These are phyloP conservation scores for Zangia roseola DNA, from an alignment of 768 basidiomycete genomes.

Conservation along the genomic window DNA sequence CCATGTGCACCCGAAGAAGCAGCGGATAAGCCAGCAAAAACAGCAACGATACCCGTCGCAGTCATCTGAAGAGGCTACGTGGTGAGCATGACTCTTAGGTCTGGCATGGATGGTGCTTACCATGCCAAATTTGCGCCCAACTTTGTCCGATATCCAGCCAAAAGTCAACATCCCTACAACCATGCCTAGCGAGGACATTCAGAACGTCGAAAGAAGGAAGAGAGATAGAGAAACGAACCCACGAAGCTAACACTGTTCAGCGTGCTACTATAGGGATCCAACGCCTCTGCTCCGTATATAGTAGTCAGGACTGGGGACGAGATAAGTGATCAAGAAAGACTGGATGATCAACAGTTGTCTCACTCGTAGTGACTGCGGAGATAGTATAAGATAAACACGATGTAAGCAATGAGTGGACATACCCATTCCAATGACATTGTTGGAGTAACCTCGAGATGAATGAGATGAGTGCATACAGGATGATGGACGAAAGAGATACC, in stretches of 20 bases:
- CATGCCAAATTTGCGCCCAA: constrained; percentile 90
- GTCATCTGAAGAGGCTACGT: constrained; percentile 52
- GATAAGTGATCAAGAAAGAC: neutral
- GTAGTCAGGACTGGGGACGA: constrained; percentile 56
- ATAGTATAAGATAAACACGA: neutral
- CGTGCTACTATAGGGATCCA: constrained; percentile 55
- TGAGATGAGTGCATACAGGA: neutral
- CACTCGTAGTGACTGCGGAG: constrained; percentile 64
- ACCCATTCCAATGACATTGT: constrained; percentile 77
- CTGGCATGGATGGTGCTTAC: constrained; percentile 34
- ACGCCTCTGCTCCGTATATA: constrained; percentile 59
- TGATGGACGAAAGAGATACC: constrained; percentile 39
- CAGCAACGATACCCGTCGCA: constrained; percentile 77
- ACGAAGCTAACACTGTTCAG: constrained; percentile 76
- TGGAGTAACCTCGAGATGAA: constrained; percentile 63
- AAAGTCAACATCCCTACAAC: constrained; percentile 84
- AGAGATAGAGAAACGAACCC: constrained; percentile 72
- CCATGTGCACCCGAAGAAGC: constrained; percentile 78
- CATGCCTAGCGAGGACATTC: constrained; percentile 69
- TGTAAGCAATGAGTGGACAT: constrained; percentile 26
- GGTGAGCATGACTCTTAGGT: neutral
- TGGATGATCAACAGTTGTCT: constrained; percentile 19
- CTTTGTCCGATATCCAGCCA: constrained; percentile 81
- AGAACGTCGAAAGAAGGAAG: constrained; percentile 63
- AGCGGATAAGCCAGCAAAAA: constrained; percentile 83